phyloP scores from a whole-genome alignment of 495 filamentous ascomycete species.

The Hypoxylon fragiforme region DNA sequence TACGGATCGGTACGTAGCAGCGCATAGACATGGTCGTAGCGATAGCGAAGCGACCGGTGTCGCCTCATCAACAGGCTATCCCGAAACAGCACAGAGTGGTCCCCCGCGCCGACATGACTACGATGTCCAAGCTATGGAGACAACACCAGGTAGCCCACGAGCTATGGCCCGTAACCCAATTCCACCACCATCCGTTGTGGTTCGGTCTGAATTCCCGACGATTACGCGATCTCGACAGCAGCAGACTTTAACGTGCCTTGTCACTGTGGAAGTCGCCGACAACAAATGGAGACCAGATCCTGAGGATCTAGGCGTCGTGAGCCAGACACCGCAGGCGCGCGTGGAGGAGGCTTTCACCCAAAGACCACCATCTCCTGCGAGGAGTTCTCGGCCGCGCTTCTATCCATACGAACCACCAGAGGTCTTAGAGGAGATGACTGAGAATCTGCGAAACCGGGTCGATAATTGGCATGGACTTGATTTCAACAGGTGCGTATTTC shows the following conservation, averaged over 20 bases:
- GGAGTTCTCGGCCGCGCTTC: constrained; percentile 54
- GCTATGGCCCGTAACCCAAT: constrained; percentile 83
- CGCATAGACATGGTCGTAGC: constrained; percentile 73
- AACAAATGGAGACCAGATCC: constrained; percentile 87
- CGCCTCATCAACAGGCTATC: constrained; percentile 75
- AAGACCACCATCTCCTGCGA: constrained; percentile 56
- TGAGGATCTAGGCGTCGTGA: constrained; percentile 72
- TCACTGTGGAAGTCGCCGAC: constrained; percentile 93
- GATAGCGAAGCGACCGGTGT: constrained; percentile 69
- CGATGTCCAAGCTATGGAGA: constrained; percentile 95
- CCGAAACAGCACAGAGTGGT: constrained; percentile 62
- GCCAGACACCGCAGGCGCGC: constrained; percentile 50
- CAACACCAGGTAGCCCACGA: constrained; percentile 75
- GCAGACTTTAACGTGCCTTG: constrained; percentile 89
- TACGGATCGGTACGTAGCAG: constrained; percentile 63
- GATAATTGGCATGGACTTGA: constrained; percentile 99
- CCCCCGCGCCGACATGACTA: constrained; percentile 82
- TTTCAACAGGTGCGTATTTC: constrained; percentile 69
- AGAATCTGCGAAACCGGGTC: constrained; percentile 79
- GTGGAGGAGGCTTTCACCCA: constrained; percentile 50
- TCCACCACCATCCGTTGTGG: constrained; percentile 83
- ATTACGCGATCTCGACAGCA: constrained; percentile 90
- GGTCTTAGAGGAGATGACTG: constrained; percentile 80
- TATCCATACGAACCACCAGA: constrained; percentile 66
- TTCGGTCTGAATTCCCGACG: constrained; percentile 96